Base-by-base conservation (phyloP, 2,329 filamentous ascomycete species). In the Aureobasidium sp. region DNA sequence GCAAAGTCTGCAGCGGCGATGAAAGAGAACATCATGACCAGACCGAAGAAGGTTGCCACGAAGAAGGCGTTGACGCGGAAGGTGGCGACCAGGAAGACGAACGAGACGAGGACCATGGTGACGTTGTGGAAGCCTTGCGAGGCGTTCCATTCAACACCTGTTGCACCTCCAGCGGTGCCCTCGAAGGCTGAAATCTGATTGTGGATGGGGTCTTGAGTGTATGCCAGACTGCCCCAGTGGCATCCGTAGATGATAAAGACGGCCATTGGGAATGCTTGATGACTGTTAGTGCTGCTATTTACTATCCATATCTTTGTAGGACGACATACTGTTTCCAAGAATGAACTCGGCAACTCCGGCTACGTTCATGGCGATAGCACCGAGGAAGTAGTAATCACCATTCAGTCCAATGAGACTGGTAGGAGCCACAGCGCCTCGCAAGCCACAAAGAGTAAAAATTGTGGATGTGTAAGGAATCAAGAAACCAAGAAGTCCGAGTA, bases 321-420 rank as follows among this genome's bases (percentile, higher is more conserved):
- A 25, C 10, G 4, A 52, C 60, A 21, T 55, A 61, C 59, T 61
- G 55, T 62, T 62, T 25, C 60, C 63, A 10, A 65, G 55, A 19
- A 65, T 59, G 50, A 65, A 64, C 39, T 65, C 63, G 21, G 54
- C 55, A 25, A 64, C 51, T 10, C 60, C 63, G 24, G 62, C 61
- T 25, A 65, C 37, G 19, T 54, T 55, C 60, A 65, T 62, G 7
- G 56, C 58, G 39, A 63, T 58, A 12, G 40, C 54, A 16, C 62
- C 63, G 1, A 65, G 38, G 48, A 64, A 64, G 41, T 61, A 63
- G 40, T 64, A 64, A 38, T 62, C 57, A 22, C 60, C 61, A n/a
- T 45, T 56, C 24, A 64, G 47, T 7, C 60, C 61, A 10, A 57
- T 52, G 4, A 62, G 50, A 19, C 58, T 61, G 48, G 53, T 54